These are phyloP conservation scores for Venturia aucupariae DNA, from an alignment of 2,329 filamentous ascomycete genomes.

Conservation along the genomic window DNA sequence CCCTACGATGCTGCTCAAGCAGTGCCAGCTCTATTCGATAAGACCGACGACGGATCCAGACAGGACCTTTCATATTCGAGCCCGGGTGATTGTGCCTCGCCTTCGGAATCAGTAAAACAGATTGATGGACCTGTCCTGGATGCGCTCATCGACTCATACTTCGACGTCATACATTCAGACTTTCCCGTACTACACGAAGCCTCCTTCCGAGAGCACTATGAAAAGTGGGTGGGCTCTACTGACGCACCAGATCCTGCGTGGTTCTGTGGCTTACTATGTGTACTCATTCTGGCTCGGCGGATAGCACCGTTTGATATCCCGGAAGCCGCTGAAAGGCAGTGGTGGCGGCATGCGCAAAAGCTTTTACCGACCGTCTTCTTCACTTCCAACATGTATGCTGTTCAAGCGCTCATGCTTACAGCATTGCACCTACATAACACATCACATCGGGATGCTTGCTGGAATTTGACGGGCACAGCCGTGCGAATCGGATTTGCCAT, in stretches of 20 bases:
- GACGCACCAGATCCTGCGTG: constrained; percentile 30
- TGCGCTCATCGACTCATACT: constrained; percentile 31
- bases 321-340: constrained; percentile 31
- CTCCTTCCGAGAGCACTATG: constrained; percentile 34
- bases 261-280: constrained; percentile 34
- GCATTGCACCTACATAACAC: constrained; percentile 38
- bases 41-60: not conserved
- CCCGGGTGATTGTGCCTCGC: constrained; percentile 15
- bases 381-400: constrained; percentile 32
- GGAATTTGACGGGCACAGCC: constrained; percentile 36
- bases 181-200: constrained; percentile 36
- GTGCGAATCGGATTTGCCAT: constrained; percentile 37
- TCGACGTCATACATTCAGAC: constrained; percentile 35
- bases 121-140: constrained; percentile 24
- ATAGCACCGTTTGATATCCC: constrained; percentile 26
- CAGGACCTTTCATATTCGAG: constrained; percentile 3
- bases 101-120: constrained; percentile 20
- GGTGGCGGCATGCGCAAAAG: constrained; percentile 34
- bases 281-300: constrained; percentile 32
- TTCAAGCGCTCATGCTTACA: constrained; percentile 35
- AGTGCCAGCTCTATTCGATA: constrained; percentile 11
- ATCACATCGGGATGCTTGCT: constrained; percentile 35
- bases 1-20: not conserved
- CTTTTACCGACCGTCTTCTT: constrained; percentile 35
- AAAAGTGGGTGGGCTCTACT: constrained; percentile 25